A percentile compares a stretch with the other conserved stretches of the same genome.
phyloP scores from a whole-genome alignment of 768 basidiomycete genomes.

The Leccinum ochraceum region DNA sequence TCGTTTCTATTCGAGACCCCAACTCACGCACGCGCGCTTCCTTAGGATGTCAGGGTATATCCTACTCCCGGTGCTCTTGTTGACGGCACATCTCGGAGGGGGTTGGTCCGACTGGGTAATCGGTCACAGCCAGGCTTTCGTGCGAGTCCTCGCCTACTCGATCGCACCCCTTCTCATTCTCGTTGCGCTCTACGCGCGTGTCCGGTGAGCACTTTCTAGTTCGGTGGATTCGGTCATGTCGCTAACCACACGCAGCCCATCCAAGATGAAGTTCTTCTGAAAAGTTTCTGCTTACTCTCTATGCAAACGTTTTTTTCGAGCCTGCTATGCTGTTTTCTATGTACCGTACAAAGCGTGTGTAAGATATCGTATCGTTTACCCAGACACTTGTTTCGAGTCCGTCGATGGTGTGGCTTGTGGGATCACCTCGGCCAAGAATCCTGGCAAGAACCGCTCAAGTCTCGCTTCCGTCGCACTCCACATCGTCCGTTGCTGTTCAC shows the following conservation, averaged over 20 bases:
- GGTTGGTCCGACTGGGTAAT: conserved; percentile 63
- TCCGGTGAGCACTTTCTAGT: conserved; percentile 46
- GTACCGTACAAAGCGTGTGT: conserved; percentile 5
- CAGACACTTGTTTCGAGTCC: conserved; percentile 16
- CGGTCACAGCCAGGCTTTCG: conserved; percentile 35
- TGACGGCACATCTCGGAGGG: conserved; percentile 71
- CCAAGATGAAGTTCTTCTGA: conserved; percentile 64
- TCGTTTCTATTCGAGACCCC: not conserved
- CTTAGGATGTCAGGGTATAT: conserved; percentile 72
- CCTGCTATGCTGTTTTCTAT: not conserved
- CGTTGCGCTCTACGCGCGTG: conserved; percentile 43
- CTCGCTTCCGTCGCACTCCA: conserved; percentile 87
- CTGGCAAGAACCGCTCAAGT: conserved; percentile 89
- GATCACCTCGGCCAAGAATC: conserved; percentile 77
- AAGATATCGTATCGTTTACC: conserved; percentile 9
- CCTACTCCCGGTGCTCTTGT: conserved; percentile 58
- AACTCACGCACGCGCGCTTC: conserved; percentile 1
- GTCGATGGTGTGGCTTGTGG: conserved; percentile 22
- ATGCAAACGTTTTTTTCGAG: not conserved
- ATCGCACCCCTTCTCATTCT: conserved; percentile 54
- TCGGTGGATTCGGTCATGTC: not conserved
- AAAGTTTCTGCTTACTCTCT: not conserved
- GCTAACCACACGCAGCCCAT: conserved; percentile 40
- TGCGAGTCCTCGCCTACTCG: conserved; percentile 53
- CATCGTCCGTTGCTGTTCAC: conserved; percentile 63